These are phyloP conservation scores for Oryza meyeriana DNA, from an alignment of 176 grass and related monocot species.

Conservation along the genomic window DNA sequence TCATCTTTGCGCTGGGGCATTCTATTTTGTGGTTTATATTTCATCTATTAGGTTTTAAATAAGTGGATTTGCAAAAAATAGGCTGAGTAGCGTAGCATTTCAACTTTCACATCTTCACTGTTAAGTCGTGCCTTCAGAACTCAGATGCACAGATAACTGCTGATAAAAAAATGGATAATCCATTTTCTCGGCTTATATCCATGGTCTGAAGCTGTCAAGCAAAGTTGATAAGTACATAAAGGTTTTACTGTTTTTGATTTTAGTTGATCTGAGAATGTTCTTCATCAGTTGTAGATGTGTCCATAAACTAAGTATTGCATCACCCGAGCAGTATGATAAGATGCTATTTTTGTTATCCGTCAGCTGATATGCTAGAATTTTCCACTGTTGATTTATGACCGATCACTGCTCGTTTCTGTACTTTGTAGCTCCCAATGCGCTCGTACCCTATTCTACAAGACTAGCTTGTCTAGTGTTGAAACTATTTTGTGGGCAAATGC, in stretches of 20 bases:
- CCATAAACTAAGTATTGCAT: neutral
- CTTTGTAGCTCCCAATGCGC: neutral
- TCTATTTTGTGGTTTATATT: neutral
- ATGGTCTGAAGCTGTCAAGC: neutral
- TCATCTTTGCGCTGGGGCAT: neutral
- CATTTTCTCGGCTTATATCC: neutral
- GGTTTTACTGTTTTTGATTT: too few relatives aligned
- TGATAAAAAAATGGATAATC: too few relatives aligned
- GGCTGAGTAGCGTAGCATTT: neutral
- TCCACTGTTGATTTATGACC: constrained; percentile 16
- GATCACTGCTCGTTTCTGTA: constrained; percentile 60
- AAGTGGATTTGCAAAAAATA: neutral
- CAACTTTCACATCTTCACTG: neutral
- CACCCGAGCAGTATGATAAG: constrained; percentile 64
- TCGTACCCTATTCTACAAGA: neutral
- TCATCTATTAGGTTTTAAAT: neutral
- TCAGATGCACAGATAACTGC: neutral
- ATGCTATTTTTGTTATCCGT: constrained; percentile 14
- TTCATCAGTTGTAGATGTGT: neutral
- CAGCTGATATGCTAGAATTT: neutral
- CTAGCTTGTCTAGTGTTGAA: neutral
- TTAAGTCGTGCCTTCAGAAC: neutral
- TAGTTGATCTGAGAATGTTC: neutral
- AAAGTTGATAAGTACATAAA: too few relatives aligned
- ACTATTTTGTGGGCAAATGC: neutral